phyloP scores from a whole-genome alignment of 83 land plant genomes.

The Thuja plicata region DNA sequence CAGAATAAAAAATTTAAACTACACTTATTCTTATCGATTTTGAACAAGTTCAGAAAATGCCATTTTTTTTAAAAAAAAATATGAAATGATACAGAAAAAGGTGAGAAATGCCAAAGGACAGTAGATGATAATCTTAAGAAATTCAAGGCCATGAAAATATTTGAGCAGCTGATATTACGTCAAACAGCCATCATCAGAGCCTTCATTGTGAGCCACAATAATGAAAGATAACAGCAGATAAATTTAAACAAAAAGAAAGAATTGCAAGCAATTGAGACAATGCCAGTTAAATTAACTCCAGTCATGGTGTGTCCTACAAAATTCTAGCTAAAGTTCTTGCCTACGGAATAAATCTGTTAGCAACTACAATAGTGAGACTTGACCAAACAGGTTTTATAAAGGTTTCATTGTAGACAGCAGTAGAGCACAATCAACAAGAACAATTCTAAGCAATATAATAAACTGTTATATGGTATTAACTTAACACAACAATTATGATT shows the following conservation, averaged over 20 bases:
- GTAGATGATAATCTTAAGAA: neutral
- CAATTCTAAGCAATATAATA: neutral
- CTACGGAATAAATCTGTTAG: too few species aligned
- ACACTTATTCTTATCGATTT: neutral
- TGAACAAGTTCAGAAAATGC: neutral
- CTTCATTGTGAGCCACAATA: neutral
- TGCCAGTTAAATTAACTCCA: neutral
- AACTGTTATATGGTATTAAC: neutral
- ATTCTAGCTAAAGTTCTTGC: too few species aligned
- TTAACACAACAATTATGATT: neutral
- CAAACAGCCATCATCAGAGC: neutral
- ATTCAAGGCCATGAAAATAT: neutral
- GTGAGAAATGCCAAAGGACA: neutral
- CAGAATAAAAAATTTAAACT: neutral
- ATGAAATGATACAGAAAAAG: neutral
- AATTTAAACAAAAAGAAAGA: neutral
- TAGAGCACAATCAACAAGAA: neutral
- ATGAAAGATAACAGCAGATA: neutral
- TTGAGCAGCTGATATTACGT: neutral
- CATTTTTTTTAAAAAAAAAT: neutral
- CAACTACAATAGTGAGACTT: too few species aligned
- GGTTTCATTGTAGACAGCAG: too few species aligned
- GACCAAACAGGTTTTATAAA: too few species aligned
- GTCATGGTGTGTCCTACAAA: too few species aligned
- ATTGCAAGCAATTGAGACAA: neutral